Percentiles rank a stretch among this genome's conserved stretches.
phyloP scores from a whole-genome alignment of 257 asterid species.

The Sherardia arvensis region DNA sequence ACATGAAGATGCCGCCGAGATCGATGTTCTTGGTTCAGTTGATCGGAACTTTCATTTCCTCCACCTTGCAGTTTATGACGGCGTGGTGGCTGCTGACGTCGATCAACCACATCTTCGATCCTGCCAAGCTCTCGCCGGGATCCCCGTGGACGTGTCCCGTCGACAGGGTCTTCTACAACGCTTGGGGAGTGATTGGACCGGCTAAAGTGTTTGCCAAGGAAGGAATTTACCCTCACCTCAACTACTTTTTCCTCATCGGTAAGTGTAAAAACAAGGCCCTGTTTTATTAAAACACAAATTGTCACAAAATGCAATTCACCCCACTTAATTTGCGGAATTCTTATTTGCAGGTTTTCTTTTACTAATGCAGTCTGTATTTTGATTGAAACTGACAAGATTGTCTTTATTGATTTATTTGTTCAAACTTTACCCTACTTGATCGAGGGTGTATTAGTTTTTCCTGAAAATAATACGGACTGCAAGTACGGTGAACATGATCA shows the following conservation, averaged over 20 bases:
- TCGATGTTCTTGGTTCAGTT: slow-evolving; percentile 70
- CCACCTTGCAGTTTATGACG: slow-evolving; percentile 49
- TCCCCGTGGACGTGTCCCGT: slow-evolving; percentile 88
- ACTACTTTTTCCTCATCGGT: slow-evolving; percentile 69
- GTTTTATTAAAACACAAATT: no score
- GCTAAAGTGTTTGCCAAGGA: slow-evolving; percentile 54
- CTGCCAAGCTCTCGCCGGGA: slow-evolving; percentile 34
- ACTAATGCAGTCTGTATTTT: no score
- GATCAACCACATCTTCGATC: slow-evolving; percentile 41
- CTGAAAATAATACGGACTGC: slow-evolving; percentile 59
- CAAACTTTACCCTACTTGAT: no score
- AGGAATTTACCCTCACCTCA: slow-evolving; percentile 47
- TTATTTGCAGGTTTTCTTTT: no score
- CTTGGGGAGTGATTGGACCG: slow-evolving; percentile 80
- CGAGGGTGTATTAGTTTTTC: no score
- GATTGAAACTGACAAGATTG: no score
- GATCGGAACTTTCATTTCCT: slow-evolving; percentile 47
- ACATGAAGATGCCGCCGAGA: slow-evolving; percentile 85
- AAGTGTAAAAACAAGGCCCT: no score
- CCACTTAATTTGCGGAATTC: no score
- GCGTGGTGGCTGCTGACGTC: slow-evolving; percentile 71
- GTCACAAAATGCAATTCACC: no score
- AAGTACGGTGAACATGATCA: slow-evolving; percentile 44
- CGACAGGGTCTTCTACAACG: slow-evolving; percentile 61
- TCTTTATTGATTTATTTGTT: no score